A percentile compares a stretch with the other conserved stretches of the same genome.
Conservation (phyloP, 305 asterid species). For the Solanum aculeatissimum region DNA sequence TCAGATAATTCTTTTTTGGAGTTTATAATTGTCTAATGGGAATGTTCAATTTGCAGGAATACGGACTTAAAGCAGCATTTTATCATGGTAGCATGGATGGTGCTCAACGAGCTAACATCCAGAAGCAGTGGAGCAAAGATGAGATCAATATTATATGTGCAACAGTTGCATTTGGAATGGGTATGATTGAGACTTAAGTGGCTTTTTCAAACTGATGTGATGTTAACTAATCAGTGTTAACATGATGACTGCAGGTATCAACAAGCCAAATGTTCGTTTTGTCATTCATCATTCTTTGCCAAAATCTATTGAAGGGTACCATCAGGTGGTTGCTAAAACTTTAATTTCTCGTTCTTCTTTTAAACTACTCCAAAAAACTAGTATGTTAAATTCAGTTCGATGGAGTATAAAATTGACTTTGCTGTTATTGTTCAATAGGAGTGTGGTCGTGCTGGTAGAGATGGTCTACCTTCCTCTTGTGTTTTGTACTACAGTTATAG, state of each 20-base stretch:
- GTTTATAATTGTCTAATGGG: neutral
- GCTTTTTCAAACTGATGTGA: slow-evolving; percentile 11
- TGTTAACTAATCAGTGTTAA: slow-evolving; percentile 13
- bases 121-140: slow-evolving; percentile 97
- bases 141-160: slow-evolving; percentile 95
- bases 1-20: neutral
- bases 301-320: slow-evolving; percentile 96
- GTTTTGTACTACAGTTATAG: slow-evolving; percentile 85
- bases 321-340: slow-evolving; percentile 48
- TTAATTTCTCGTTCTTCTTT: slow-evolving; percentile 5
- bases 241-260: slow-evolving; percentile 58
- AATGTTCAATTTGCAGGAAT: slow-evolving; percentile 42
- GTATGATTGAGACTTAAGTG: slow-evolving; percentile 27
- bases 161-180: slow-evolving; percentile 98
- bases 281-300: slow-evolving; percentile 99
- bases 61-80: slow-evolving; percentile 79
- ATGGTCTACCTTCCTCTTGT: slow-evolving; percentile 89
- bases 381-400: neutral
- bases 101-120: slow-evolving; percentile 59
- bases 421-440: slow-evolving; percentile 45
- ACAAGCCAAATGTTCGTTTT: slow-evolving; percentile 98
- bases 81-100: slow-evolving; percentile 95
- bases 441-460: slow-evolving; percentile 99
- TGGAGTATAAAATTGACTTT: neutral
- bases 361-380: neutral